phyloP scores from a whole-genome alignment of 768 basidiomycete genomes.

The Suillus weaverae region DNA sequence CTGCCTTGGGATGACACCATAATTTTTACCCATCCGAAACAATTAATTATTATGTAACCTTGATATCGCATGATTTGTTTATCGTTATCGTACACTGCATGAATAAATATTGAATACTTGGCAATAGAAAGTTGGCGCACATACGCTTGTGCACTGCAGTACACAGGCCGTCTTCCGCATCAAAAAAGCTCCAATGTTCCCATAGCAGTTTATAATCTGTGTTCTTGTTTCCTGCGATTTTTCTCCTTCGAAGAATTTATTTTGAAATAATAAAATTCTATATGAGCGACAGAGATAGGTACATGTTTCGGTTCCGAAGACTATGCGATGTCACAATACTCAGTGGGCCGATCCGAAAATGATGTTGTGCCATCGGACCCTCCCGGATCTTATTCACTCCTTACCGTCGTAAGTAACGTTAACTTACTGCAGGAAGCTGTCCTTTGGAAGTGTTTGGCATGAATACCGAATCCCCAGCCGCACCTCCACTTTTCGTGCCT shows the following conservation, averaged over 20 bases:
- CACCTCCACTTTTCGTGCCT: conserved; percentile 41
- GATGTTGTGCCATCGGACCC: background rate
- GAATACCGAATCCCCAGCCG: background rate
- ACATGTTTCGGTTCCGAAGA: background rate
- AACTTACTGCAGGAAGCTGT: background rate
- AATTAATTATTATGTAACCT: background rate
- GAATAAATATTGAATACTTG: background rate
- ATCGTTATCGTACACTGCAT: background rate
- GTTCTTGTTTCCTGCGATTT: background rate
- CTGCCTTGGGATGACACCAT: conserved; percentile 1
- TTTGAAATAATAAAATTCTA: background rate
- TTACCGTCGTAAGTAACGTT: background rate
- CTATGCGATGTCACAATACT: background rate
- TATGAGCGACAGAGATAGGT: background rate
- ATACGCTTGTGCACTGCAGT: background rate
- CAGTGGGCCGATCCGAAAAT: background rate
- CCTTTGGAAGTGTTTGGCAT: background rate
- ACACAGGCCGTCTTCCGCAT: background rate
- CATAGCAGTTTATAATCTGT: background rate
- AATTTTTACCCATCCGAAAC: background rate
- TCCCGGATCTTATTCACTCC: background rate
- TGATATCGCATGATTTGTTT: conserved; percentile 1
- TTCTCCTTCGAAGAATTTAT: background rate
- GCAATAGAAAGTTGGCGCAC: background rate
- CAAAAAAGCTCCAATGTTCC: background rate